Conservation (phyloP, 441 rosid genomes). For the Bruguiera hainesii region DNA sequence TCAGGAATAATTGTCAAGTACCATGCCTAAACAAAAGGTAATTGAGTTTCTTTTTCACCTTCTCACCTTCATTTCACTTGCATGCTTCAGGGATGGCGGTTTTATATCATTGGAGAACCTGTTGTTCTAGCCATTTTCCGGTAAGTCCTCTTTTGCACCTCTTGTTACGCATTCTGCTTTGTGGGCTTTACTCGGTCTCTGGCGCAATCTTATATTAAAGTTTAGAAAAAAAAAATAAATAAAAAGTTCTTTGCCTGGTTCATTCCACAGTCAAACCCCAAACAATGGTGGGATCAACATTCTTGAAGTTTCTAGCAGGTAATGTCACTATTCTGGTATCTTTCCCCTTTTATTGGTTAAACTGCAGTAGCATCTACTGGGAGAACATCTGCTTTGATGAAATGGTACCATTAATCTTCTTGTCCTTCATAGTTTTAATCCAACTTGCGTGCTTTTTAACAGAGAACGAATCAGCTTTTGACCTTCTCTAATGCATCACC, state of each 20-base stretch:
- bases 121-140: constrained; percentile 65
- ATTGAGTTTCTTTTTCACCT: background rate
- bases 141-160: constrained; percentile 27
- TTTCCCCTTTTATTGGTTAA: background rate
- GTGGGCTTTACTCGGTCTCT: background rate
- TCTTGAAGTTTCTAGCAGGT: constrained; percentile 87
- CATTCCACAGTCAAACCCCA: constrained; percentile 72
- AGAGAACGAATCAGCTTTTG: constrained; percentile 91
- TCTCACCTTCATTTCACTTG: background rate
- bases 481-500: constrained; percentile 90
- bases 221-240: constrained; percentile 5
- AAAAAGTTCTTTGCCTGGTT: background rate
- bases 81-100: constrained; percentile 74
- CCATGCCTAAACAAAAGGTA: too few relatives aligned
- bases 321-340: constrained; percentile 13
- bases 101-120: constrained; percentile 88
- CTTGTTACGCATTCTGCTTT: background rate
- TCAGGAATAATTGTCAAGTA: too few relatives aligned
- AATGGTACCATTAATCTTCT: too few relatives aligned
- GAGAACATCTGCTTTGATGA: too few relatives aligned
- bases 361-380: background rate
- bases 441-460: constrained; percentile 1
- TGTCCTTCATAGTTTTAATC: background rate
- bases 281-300: constrained; percentile 65
- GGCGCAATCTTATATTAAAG: background rate